These are phyloP conservation scores for Metschnikowia picachoensis DNA, from an alignment of 805 yeast species.

Conservation along the genomic window DNA sequence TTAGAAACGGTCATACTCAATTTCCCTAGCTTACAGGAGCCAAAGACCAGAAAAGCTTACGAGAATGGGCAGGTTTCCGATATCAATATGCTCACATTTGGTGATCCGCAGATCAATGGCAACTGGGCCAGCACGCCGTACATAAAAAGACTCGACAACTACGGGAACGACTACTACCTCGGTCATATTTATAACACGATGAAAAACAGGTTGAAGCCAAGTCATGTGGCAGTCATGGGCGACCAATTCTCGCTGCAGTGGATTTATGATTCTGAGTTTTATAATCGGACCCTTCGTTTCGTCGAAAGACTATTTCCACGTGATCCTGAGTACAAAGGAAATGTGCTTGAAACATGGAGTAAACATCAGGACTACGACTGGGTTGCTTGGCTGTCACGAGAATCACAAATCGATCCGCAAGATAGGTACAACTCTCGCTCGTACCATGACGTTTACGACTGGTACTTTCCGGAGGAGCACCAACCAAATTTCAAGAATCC, in stretches of 20 bases:
- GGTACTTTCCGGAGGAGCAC: slow-evolving; percentile 43
- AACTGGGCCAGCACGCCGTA: slow-evolving; percentile 68
- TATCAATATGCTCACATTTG: slow-evolving; percentile 74
- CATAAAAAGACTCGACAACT: slow-evolving; percentile 74
- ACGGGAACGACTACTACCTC: slow-evolving; percentile 83
- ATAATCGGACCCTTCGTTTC: slow-evolving; percentile 70
- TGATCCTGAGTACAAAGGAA: slow-evolving; percentile 46
- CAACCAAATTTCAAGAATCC: slow-evolving; percentile 49
- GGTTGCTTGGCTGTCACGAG: slow-evolving; percentile 43
- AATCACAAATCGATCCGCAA: slow-evolving; percentile 32
- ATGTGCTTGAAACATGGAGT: slow-evolving; percentile 44
- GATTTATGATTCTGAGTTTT: slow-evolving; percentile 86
- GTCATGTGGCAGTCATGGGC: slow-evolving; percentile 86
- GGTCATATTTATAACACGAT: slow-evolving; percentile 77
- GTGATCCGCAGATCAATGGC: slow-evolving; percentile 97
- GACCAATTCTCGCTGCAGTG: slow-evolving; percentile 93
- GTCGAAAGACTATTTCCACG: slow-evolving; percentile 65
- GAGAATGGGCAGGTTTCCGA: slow-evolving; percentile 31
- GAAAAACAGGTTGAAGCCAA: slow-evolving; percentile 62
- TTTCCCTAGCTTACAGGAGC: slow-evolving; percentile 21
- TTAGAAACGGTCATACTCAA: slow-evolving; percentile 18
- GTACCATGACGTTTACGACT: slow-evolving; percentile 60
- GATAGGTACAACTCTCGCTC: slow-evolving; percentile 34
- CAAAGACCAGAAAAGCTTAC: slow-evolving; percentile 5
- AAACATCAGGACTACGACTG: slow-evolving; percentile 56